A percentile compares a stretch with the other conserved stretches of the same genome.
Evolutionary conservation across 2,329 filamentous ascomycete genomes (phyloP).

Genomic region (Penicillium palitans): DNA sequence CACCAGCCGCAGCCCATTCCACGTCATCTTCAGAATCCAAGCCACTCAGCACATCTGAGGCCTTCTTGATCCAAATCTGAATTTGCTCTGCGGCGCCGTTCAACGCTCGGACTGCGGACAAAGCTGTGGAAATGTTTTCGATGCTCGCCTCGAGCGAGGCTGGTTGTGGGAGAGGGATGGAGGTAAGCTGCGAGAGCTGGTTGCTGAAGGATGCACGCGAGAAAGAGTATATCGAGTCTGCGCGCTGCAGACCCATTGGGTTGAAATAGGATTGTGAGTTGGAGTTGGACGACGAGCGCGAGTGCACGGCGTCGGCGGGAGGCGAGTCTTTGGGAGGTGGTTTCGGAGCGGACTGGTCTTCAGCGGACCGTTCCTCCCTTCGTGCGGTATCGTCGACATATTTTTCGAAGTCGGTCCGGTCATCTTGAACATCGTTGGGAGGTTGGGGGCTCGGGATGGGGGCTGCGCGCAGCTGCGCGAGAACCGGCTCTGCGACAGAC

Average conservation of each 20-base stretch:
- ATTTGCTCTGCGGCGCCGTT: constrained; percentile 91
- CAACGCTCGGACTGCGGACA: constrained; percentile 78
- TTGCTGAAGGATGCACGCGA: constrained; percentile 90
- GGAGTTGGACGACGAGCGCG: constrained; percentile 35
- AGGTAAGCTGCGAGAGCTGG: constrained; percentile 88
- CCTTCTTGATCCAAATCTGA: constrained; percentile 88
- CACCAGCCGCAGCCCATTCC: constrained; percentile 90
- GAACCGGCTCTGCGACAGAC: constrained; percentile 32
- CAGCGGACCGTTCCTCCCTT: constrained; percentile 27
- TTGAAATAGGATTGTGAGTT: constrained; percentile 47
- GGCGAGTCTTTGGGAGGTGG: constrained; percentile 41
- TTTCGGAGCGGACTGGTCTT: constrained; percentile 29
- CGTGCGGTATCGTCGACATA: constrained; percentile 42
- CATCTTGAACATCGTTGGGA: constrained; percentile 21
- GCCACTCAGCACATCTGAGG: constrained; percentile 81
- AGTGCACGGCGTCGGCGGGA: constrained; percentile 16
- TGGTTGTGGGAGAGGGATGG: constrained; percentile 83
- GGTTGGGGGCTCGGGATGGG: constrained; percentile 14
- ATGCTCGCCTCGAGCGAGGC: constrained; percentile 80
- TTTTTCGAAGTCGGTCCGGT: constrained; percentile 45
- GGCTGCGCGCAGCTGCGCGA: constrained; percentile 24
- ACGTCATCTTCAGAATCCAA: constrained; percentile 95
- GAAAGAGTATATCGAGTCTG: constrained; percentile 90
- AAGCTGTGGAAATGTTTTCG: constrained; percentile 78
- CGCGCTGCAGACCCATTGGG: constrained; percentile 55